phyloP scores from a whole-genome alignment of 495 filamentous ascomycete genomes.

The Durotheca rogersii region DNA sequence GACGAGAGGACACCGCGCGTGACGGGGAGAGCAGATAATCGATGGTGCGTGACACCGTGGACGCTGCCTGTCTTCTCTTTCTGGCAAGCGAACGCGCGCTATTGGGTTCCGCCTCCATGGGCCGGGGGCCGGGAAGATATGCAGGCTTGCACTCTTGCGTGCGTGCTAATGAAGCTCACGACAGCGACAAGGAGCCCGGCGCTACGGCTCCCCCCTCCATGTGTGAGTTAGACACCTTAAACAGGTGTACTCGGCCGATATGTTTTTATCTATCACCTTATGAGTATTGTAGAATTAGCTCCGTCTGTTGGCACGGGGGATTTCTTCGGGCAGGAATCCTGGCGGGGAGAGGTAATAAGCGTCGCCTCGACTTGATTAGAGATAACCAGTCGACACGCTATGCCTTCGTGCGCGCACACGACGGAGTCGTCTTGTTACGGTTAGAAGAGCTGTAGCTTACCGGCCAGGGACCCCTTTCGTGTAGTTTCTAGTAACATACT shows the following conservation, averaged over 20 bases:
- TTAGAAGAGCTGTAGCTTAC: too few relatives aligned
- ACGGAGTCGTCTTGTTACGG: too few relatives aligned
- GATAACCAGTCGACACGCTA: too few relatives aligned
- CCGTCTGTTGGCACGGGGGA: too few relatives aligned
- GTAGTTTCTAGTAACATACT: too few relatives aligned
- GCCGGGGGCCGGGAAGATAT: conserved; percentile 30
- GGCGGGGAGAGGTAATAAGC: too few relatives aligned
- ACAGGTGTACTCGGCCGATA: conserved; percentile 19
- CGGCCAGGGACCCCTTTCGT: too few relatives aligned
- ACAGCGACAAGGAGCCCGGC: conserved; percentile 13
- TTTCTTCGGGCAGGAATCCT: too few relatives aligned
- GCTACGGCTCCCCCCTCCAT: conserved; percentile 12
- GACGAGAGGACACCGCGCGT: conserved; percentile 3
- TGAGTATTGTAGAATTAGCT: too few relatives aligned
- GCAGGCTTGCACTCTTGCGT: conserved; percentile 28
- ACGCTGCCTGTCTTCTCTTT: conserved; percentile 18
- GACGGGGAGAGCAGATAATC: conserved; percentile 20
- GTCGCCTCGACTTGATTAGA: too few relatives aligned
- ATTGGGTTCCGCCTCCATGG: conserved; percentile 32
- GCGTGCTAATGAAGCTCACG: conserved; percentile 23
- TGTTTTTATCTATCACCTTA: too few relatives aligned
- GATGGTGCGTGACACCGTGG: conserved; percentile 7
- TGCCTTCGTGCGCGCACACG: too few relatives aligned
- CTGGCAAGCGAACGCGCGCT: conserved; percentile 26
- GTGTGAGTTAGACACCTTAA: conserved; percentile 15